Conservation (phyloP, 352 stramenopile genomes). For the Globisporangium carolinianum region DNA sequence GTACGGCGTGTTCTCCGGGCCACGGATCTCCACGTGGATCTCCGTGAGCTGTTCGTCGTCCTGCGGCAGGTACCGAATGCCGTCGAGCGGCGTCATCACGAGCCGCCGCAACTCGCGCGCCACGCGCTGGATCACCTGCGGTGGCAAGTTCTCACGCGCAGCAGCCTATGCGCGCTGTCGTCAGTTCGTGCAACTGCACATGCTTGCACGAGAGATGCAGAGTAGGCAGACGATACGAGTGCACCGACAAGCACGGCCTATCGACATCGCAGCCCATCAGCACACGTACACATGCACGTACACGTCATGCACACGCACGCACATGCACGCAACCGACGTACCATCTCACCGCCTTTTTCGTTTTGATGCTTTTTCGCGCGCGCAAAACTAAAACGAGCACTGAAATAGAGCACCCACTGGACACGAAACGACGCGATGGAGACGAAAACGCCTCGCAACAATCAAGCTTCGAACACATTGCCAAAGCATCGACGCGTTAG, state of each 20-base stretch:
- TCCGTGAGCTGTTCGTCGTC: constrained; percentile 88
- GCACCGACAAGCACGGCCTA: too few relatives aligned
- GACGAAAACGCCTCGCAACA: too few relatives aligned
- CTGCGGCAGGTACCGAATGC: constrained; percentile 90
- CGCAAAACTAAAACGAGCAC: too few relatives aligned
- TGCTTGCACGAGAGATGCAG: background rate
- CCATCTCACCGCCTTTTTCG: background rate
- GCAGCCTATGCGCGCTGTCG: constrained; percentile 16
- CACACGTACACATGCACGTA: background rate
- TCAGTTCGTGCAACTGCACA: background rate
- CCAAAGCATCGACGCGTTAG: too few relatives aligned
- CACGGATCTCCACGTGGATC: constrained; percentile 95
- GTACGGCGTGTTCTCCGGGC: constrained; percentile 97
- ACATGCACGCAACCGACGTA: background rate
- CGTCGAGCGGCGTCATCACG: constrained; percentile 84
- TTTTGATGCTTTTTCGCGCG: background rate
- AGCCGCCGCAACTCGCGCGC: constrained; percentile 91
- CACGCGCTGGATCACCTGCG: constrained; percentile 90
- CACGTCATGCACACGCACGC: background rate
- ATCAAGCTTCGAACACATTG: too few relatives aligned
- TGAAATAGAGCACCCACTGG: too few relatives aligned
- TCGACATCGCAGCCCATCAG: too few relatives aligned
- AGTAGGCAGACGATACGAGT: background rate
- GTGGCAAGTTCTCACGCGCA: constrained; percentile 60
- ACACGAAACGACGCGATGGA: too few relatives aligned